These are phyloP conservation scores for Inonotus hispidus DNA, from an alignment of 1,284 basidiomycete species.

Conservation along the genomic window DNA sequence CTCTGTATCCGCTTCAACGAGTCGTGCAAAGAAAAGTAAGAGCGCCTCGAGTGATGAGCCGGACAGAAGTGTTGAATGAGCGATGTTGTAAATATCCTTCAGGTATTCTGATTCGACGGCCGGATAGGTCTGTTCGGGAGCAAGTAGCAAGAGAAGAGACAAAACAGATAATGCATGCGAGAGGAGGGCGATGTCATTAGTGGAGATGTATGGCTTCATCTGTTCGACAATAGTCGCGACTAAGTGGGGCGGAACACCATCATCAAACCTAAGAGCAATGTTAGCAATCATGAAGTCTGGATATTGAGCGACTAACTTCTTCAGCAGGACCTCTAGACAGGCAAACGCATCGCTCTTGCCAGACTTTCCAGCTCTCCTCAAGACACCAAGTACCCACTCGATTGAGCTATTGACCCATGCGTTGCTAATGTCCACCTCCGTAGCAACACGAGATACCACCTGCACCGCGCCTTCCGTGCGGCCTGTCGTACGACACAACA, in stretches of 20 bases:
- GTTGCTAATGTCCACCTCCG: constrained; percentile 60
- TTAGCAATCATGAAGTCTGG: constrained; percentile 13
- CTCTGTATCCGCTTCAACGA: constrained; percentile 78
- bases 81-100: constrained; percentile 60
- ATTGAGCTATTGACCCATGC: constrained; percentile 78
- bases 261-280: constrained; percentile 49
- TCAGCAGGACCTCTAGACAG: constrained; percentile 71
- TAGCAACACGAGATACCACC: constrained; percentile 68
- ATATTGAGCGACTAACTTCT: constrained; percentile 39
- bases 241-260: constrained; percentile 55
- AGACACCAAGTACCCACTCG: constrained; percentile 70
- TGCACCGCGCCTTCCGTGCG: constrained; percentile 66
- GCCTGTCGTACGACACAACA: constrained; percentile 74
- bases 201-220: constrained; percentile 68
- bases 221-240: constrained; percentile 64
- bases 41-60: constrained; percentile 75
- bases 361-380: constrained; percentile 75
- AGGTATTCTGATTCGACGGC: constrained; percentile 70
- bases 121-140: constrained; percentile 61
- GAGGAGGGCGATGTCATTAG: constrained; percentile 71
- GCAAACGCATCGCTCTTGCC: constrained; percentile 81
- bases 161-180: constrained; percentile 71
- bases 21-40: constrained; percentile 72
- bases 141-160: constrained; percentile 63
- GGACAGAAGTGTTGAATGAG: constrained; percentile 74